Evolutionary conservation across 345 rosid species (phyloP).

Genomic region (Draba incana): DNA sequence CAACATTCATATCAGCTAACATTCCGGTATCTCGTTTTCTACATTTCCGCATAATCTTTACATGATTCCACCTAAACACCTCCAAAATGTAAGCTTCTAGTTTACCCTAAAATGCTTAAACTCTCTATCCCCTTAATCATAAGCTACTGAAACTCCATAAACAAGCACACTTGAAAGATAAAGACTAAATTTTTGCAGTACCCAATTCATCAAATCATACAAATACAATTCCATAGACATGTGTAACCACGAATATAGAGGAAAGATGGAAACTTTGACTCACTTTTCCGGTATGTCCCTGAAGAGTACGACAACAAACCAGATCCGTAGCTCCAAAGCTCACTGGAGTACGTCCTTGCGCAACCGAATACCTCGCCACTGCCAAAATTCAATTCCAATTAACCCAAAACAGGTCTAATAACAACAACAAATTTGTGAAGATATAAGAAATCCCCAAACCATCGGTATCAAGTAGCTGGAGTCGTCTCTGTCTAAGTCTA

Average conservation of each 20-base stretch:
- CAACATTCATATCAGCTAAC: background rate
- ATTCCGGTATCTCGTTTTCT: background rate
- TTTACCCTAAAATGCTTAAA: background rate
- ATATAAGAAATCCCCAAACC: constrained; percentile 12
- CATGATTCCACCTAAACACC: background rate
- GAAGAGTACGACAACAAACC: constrained; percentile 94
- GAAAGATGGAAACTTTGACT: constrained; percentile 3
- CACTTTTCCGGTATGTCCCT: constrained; percentile 97
- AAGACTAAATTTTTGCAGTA: background rate
- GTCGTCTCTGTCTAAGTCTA: constrained; percentile 77
- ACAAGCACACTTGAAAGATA: constrained; percentile 17
- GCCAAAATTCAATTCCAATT: constrained; percentile 32
- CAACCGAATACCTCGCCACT: constrained; percentile 73
- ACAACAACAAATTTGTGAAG: background rate
- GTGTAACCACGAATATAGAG: background rate
- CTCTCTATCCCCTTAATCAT: constrained; percentile 13
- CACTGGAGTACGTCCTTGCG: constrained; percentile 70
- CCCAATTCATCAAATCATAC: constrained; percentile 2
- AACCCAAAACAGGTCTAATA: constrained; percentile 38
- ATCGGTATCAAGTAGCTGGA: constrained; percentile 75
- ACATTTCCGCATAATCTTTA: background rate
- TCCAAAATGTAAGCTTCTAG: background rate
- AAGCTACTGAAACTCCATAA: constrained; percentile 18
- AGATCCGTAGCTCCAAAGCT: constrained; percentile 86
- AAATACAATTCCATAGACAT: background rate